Base-by-base conservation (phyloP, 805 yeast species). In the Kregervanrija pseudodelftensis region DNA sequence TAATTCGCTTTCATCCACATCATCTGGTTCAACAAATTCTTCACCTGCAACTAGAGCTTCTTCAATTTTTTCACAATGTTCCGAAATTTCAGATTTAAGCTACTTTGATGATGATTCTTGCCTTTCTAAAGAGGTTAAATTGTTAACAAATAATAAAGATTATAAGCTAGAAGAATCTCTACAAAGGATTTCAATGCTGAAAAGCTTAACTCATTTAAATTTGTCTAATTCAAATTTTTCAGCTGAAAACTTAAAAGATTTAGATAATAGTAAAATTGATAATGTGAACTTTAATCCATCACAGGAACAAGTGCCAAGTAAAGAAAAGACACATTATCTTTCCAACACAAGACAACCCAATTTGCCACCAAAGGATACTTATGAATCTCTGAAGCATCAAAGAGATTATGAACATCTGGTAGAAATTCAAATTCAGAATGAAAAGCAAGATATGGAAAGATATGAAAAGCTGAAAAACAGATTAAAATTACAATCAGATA, bases 281-380 rank as follows among this genome's bases (percentile, higher is more conserved):
- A 22, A 33, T 33, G 35, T 8, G 13, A 33, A 2, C 35, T 33
- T 5, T 14, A 9, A 33, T n/a, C 11, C 14, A 33, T 8, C 9
- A 33, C 35, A 33, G 5, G 14, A 33, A 33, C 14, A 33, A 11
- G n/a, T 40, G 14, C 52, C 53, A 37, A 37, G 52, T 31, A 40
- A 51, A 42, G 55, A 52, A 37, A 57, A 50, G 17, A 13, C 45
- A 14, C 11, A 56, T 10, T 55, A 63, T 43, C 49, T 69, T 11
- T 60, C 82, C 0, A 65, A 68, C 17, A 80, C 89, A 0, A 64
- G 91, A 43, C 89, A 85, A 22, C 61, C 72, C 1, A 74, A 78
- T 66, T 61, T 83, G 34, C 90, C 91, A 0, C 86, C 88, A 37
- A 83, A 83, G 57, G 61, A 74, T 22, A 57, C 61, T 13, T 59